Base-by-base conservation (phyloP, 768 basidiomycete species). In the Omphalotus guepiniiformis region DNA sequence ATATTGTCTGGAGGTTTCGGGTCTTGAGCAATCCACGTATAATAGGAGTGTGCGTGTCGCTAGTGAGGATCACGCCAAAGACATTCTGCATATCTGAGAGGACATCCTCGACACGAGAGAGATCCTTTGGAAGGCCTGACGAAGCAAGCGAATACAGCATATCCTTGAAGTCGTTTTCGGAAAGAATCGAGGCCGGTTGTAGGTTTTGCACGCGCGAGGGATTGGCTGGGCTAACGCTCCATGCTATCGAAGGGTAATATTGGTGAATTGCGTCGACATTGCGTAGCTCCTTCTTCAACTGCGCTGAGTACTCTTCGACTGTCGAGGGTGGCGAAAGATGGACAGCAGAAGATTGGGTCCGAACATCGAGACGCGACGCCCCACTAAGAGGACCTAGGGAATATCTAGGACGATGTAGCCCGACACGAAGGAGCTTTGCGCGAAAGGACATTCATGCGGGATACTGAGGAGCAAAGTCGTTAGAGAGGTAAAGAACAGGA, bases 371-470 rank as follows among this genome's bases (percentile, higher is more conserved):
- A 39, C 23, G 21, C 9, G 32, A 45, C 30, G n/a, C n/a, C n/a
- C n/a, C n/a, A 21, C 16, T 36, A 27, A 15, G 35, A 26, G 44
- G 42, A 29, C 30, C 47, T 43, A 28, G 28, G 16, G 27, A 43
- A 41, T 30, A n/a, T 42, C n/a, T 43, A 43, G 56, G 43, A 51
- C 56, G 59, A 46, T 55, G 55, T 54, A 54, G 59, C 50, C 63
- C 55, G 47, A 67, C 59, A 60, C 68, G 70, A 53, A 65, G 59
- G 53, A 75, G 59, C 60, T 63, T 56, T 58, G 67, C 71, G 57
- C 72, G 63, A 68, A 73, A 62, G 73, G 71, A 79, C 79, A 85
- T 84, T 80, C 83, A 85, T 80, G 67, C 78, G 72, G 53, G 45
- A 51, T 43, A 43, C 18, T 40, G 50, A 45, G 49, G 9, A 19